Evolutionary conservation across 768 basidiomycete genomes (phyloP).

Genomic region (Pleurotus giganteus): DNA sequence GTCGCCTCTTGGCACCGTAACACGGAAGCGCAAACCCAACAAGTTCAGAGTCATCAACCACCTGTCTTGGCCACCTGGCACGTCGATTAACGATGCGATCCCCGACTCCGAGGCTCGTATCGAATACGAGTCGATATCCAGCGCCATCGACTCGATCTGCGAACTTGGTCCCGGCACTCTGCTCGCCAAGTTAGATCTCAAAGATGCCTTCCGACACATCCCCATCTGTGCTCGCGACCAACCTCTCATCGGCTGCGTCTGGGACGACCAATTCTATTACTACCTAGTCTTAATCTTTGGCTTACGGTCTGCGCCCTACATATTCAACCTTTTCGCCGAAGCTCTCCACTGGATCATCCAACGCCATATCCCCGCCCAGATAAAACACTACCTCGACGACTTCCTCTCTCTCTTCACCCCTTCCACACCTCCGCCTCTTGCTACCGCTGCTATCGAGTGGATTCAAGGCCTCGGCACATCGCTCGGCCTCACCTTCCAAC

Average conservation of each 20-base stretch:
- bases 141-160: background rate
- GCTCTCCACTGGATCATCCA: too few relatives aligned
- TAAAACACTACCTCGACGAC: constrained; percentile 35
- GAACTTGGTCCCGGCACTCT: background rate
- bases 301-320: constrained; percentile 36
- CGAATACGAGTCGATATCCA: background rate
- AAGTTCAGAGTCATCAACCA: constrained; percentile 13
- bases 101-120: constrained; percentile 2
- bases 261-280: background rate
- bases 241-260: constrained; percentile 14
- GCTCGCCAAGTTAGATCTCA: constrained; percentile 9
- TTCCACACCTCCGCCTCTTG: background rate
- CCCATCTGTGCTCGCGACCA: constrained; percentile 19
- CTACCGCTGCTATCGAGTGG: constrained; percentile 25
- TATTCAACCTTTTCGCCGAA: too few relatives aligned
- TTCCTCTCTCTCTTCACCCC: constrained; percentile 27
- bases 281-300: constrained; percentile 25
- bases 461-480: constrained; percentile 21
- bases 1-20: constrained; percentile 24
- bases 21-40: constrained; percentile 20
- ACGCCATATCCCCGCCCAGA: constrained; percentile 26
- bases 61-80: constrained; percentile 6
- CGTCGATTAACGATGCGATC: constrained; percentile 9
- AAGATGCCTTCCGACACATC: constrained; percentile 13
- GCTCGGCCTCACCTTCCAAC: constrained; percentile 30